Evolutionary conservation across 495 filamentous ascomycete genomes (phyloP).

Genomic region (Saxophila tyrrhenica): DNA sequence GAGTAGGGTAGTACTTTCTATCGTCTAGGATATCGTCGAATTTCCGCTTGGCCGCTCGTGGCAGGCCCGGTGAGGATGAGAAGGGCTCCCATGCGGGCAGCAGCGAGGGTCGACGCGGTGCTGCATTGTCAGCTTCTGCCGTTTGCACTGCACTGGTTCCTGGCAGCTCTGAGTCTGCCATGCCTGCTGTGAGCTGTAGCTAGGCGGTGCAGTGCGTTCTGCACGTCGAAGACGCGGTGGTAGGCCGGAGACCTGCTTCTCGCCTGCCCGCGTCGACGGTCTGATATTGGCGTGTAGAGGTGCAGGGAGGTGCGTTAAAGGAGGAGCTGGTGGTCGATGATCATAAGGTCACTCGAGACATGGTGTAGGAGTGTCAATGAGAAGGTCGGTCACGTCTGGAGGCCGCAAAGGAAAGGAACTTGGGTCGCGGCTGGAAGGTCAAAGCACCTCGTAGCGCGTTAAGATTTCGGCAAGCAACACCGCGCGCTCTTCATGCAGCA

Average conservation of each 20-base stretch:
- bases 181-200: slow-evolving; percentile 5
- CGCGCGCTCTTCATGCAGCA: too few species aligned
- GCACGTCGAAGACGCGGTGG: background rate
- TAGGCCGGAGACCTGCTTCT: background rate
- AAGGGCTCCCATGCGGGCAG: slow-evolving; percentile 89
- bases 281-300: slow-evolving; percentile 11
- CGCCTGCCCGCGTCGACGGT: background rate
- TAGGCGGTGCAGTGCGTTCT: slow-evolving; percentile 2
- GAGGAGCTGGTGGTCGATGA: slow-evolving; percentile 6
- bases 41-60: slow-evolving; percentile 40
- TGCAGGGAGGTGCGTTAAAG: background rate
- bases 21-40: slow-evolving; percentile 39
- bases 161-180: slow-evolving; percentile 1
- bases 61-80: slow-evolving; percentile 68
- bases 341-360: slow-evolving; percentile 6
- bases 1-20: slow-evolving; percentile 69
- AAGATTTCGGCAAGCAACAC: background rate
- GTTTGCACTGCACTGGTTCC: background rate
- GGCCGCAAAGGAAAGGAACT: background rate
- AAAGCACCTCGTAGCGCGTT: too few species aligned
- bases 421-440: background rate
- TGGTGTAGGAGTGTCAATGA: background rate
- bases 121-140: background rate
- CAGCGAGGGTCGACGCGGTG: slow-evolving; percentile 43
- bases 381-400: background rate